These are phyloP conservation scores for Oenanthe javanica DNA, from an alignment of 140 eudicot species.

Conservation along the genomic window DNA sequence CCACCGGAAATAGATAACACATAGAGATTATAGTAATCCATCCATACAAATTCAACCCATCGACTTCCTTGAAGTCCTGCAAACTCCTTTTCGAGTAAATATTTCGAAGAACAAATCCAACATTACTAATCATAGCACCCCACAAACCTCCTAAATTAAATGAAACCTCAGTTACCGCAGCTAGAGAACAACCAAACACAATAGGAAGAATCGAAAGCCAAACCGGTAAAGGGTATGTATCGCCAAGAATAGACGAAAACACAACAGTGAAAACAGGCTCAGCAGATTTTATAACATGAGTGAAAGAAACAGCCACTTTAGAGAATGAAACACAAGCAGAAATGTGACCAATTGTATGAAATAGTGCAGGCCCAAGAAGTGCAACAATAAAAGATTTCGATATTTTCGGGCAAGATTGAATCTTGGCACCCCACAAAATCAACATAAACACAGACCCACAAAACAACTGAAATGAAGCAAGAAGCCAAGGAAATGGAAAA, in stretches of 20 bases:
- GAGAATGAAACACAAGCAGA: slow-evolving; percentile 98
- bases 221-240: slow-evolving; percentile 63
- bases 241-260: slow-evolving; percentile 77
- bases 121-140: slow-evolving; percentile 96
- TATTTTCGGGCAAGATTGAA: slow-evolving; percentile 72
- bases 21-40: slow-evolving; percentile 75
- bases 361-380: slow-evolving; percentile 85
- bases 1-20: slow-evolving; percentile 79
- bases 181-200: slow-evolving; percentile 89
- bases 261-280: slow-evolving; percentile 88
- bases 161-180: slow-evolving; percentile 93
- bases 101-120: slow-evolving; percentile 83
- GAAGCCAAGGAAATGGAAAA: slow-evolving; percentile 89
- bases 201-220: slow-evolving; percentile 90
- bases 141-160: slow-evolving; percentile 82
- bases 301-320: slow-evolving; percentile 94
- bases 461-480: slow-evolving; percentile 78
- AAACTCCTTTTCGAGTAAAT: slow-evolving; percentile 85
- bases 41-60: slow-evolving; percentile 88
- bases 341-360: slow-evolving; percentile 93
- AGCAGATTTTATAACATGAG: slow-evolving; percentile 94
- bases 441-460: slow-evolving; percentile 84
- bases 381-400: slow-evolving; percentile 67
- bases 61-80: slow-evolving; percentile 83
- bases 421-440: slow-evolving; percentile 62